Evolutionary conservation across 169 alveolate species (phyloP).

Genomic region (Sarcocystis neurona): DNA sequence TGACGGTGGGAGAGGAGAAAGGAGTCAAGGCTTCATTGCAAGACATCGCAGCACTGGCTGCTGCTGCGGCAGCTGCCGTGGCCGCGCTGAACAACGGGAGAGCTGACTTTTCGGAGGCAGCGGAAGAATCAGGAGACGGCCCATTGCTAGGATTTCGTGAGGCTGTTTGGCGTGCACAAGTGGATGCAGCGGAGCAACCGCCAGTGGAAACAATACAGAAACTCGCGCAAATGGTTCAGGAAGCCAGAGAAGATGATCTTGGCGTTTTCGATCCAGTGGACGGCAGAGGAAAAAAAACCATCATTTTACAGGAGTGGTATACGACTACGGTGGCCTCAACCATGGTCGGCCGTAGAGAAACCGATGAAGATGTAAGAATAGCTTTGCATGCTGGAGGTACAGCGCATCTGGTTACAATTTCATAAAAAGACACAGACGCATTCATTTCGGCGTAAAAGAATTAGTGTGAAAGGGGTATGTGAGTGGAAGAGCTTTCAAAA

Average conservation of each 20-base stretch:
- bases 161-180: not conserved
- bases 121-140: not conserved
- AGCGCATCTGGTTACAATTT: no score
- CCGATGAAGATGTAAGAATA: constrained; percentile 20
- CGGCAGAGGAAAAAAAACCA: not conserved
- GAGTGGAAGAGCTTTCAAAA: no score
- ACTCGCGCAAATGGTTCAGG: not conserved
- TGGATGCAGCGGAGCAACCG: not conserved
- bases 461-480: no score
- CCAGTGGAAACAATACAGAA: no score
- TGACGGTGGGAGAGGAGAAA: no score
- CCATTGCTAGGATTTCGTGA: not conserved
- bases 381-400: no score
- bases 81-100: no score
- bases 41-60: no score
- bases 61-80: no score
- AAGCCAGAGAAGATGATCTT: not conserved
- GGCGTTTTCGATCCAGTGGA: not conserved
- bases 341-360: not conserved
- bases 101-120: not conserved
- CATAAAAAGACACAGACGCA: no score
- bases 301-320: constrained; percentile 8
- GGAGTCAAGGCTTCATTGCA: no score
- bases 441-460: no score
- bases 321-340: constrained; percentile 7